These are phyloP conservation scores for Saturnispora kantuleensis DNA, from an alignment of 805 yeast species.

Conservation along the genomic window DNA sequence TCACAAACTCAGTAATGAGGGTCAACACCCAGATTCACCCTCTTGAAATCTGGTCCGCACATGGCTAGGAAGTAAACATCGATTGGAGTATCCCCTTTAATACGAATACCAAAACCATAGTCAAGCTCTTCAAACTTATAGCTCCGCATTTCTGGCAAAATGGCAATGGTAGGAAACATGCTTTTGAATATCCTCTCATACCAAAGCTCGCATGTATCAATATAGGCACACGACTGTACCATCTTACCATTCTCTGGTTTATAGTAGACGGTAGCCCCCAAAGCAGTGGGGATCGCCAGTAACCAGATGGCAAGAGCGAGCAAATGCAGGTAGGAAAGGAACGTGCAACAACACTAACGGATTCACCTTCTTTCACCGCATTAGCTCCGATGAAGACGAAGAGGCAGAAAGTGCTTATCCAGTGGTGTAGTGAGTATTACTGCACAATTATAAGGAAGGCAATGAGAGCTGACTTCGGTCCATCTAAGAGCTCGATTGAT, in stretches of 20 bases:
- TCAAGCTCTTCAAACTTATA: background rate
- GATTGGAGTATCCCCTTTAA: too few relatives aligned
- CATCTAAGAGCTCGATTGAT: too few relatives aligned
- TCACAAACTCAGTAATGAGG: slow-evolving; percentile 20
- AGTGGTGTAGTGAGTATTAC: too few relatives aligned
- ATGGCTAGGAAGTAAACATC: slow-evolving; percentile 16
- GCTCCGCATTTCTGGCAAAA: background rate
- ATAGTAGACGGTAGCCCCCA: slow-evolving; percentile 8
- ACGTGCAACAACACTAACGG: too few relatives aligned
- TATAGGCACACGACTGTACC: slow-evolving; percentile 24
- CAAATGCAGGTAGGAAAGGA: too few relatives aligned
- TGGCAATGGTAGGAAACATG: background rate
- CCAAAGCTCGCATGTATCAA: slow-evolving; percentile 19
- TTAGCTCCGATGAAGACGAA: too few relatives aligned
- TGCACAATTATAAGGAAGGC: too few relatives aligned
- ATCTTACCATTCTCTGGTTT: slow-evolving; percentile 14
- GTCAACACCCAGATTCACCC: slow-evolving; percentile 17
- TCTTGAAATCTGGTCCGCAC: slow-evolving; percentile 19
- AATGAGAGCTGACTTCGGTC: too few relatives aligned
- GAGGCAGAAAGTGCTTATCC: too few relatives aligned
- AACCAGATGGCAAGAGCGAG: too few relatives aligned
- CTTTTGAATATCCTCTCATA: background rate
- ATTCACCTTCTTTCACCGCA: too few relatives aligned
- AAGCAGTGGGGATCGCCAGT: background rate
- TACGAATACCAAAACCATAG: too few relatives aligned